phyloP scores from a whole-genome alignment of 495 filamentous ascomycete species.

The Chaetomium tenue region DNA sequence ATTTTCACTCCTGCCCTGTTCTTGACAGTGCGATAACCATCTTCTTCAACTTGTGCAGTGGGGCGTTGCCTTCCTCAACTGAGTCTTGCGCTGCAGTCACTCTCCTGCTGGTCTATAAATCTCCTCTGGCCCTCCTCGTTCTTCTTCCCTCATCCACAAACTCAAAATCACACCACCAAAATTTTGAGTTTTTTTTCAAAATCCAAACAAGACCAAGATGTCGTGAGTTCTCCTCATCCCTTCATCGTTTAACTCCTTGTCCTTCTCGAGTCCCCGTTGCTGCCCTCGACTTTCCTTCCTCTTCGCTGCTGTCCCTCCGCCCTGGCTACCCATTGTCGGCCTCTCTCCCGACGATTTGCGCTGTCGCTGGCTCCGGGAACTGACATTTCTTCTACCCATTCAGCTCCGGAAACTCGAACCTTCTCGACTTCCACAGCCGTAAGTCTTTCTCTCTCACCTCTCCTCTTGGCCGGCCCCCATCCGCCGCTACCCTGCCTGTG shows the following conservation, averaged over 20 bases:
- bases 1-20: not conserved
- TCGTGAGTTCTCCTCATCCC: not conserved
- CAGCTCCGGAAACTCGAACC: not conserved
- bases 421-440: constrained; percentile 5
- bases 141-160: not conserved
- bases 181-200: not conserved
- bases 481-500: not conserved
- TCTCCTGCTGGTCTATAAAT: not conserved
- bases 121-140: not conserved
- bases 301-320: not conserved
- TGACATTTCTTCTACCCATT: not conserved
- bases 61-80: not conserved
- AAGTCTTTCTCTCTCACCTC: not conserved
- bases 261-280: too few relatives aligned
- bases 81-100: not conserved
- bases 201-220: not conserved
- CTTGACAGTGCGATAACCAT: not conserved
- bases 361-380: not conserved
- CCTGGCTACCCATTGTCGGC: not conserved
- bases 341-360: not conserved
- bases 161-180: not conserved
- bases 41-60: not conserved
- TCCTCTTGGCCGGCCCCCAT: not conserved
- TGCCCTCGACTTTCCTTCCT: too few relatives aligned
- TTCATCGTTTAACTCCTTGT: not conserved